Conservation (phyloP, 2,329 filamentous ascomycete genomes). For the Alternaria angustiovoidea region DNA sequence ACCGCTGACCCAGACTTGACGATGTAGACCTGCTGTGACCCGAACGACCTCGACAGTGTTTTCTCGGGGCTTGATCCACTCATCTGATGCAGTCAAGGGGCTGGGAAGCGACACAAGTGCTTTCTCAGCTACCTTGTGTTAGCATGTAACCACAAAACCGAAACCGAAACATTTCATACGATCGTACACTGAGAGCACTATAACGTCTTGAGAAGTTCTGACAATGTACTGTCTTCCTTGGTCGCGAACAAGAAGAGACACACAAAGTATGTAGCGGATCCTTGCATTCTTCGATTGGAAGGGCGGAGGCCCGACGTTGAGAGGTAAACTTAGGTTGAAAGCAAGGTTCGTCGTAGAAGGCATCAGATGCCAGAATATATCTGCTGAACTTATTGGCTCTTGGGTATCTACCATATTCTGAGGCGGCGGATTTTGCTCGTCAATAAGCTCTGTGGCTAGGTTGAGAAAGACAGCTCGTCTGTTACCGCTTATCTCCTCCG, state of each 20-base stretch:
- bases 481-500: conserved; percentile 59
- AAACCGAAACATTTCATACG: conserved; percentile 45
- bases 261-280: conserved; percentile 60
- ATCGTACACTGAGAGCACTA: conserved; percentile 63
- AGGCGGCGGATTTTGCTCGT: conserved; percentile 60
- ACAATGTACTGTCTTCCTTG: conserved; percentile 60
- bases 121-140: conserved; percentile 56
- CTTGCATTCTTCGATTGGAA: conserved; percentile 61
- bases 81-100: conserved; percentile 60
- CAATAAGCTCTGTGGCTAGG: conserved; percentile 61
- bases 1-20: conserved; percentile 67
- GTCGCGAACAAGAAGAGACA: conserved; percentile 58
- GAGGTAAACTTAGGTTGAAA: conserved; percentile 62
- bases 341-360: conserved; percentile 58
- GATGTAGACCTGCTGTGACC: conserved; percentile 62
- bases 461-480: conserved; percentile 60
- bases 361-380: conserved; percentile 59
- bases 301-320: conserved; percentile 63
- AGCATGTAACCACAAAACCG: background rate
- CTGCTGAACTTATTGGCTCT: conserved; percentile 47
- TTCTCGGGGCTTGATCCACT: conserved; percentile 53
- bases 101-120: conserved; percentile 62
- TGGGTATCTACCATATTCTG: conserved; percentile 58
- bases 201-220: conserved; percentile 59
- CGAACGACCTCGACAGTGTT: conserved; percentile 55